phyloP scores from a whole-genome alignment of 1,284 basidiomycete species.

The Cutaneotrichosporon sp. region DNA sequence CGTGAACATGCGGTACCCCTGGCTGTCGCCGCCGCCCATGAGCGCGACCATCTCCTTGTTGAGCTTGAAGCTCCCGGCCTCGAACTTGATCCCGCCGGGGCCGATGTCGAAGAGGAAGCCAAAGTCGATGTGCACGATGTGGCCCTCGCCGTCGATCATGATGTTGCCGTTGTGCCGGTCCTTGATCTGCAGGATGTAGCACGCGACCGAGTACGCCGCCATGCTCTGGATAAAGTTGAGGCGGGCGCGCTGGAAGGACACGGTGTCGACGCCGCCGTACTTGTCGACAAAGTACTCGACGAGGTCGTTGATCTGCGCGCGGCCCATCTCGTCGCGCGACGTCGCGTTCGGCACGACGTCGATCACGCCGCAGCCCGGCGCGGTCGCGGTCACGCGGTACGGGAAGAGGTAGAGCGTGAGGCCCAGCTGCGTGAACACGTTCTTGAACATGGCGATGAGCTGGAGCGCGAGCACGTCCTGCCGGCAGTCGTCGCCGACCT shows the following conservation, averaged over 20 bases:
- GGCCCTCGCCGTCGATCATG: constrained; percentile 97
- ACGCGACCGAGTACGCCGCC: constrained; percentile 99
- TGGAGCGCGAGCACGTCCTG: constrained; percentile 97
- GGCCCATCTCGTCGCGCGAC: constrained; percentile 98
- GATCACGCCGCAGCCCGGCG: constrained; percentile 95
- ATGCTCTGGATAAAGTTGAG: constrained; percentile 98
- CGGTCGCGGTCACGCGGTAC: constrained; percentile 96
- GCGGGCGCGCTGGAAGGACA: constrained; percentile 89
- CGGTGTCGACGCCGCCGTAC: constrained; percentile 85
- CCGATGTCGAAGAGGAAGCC: constrained; percentile 98
- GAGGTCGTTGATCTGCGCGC: constrained; percentile 96
- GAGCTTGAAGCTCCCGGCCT: constrained; percentile 95
- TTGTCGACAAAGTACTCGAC: constrained; percentile 92
- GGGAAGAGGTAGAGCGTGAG: constrained; percentile 91
- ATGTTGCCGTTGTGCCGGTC: constrained; percentile 99
- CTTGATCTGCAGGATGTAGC: constrained; percentile 96
- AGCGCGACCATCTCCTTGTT: constrained; percentile 96
- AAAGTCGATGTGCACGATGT: constrained; percentile 93
- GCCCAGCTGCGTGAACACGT: constrained; percentile 85
- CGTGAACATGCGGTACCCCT: constrained; percentile 92
- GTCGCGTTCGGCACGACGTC: constrained; percentile 98
- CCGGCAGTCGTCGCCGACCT: constrained; percentile 98
- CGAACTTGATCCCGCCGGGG: constrained; percentile 80
- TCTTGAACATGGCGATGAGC: constrained; percentile 99
- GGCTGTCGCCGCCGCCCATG: constrained; percentile 92